phyloP scores from a whole-genome alignment of 306 rosid species.

The Vicia sativa region DNA sequence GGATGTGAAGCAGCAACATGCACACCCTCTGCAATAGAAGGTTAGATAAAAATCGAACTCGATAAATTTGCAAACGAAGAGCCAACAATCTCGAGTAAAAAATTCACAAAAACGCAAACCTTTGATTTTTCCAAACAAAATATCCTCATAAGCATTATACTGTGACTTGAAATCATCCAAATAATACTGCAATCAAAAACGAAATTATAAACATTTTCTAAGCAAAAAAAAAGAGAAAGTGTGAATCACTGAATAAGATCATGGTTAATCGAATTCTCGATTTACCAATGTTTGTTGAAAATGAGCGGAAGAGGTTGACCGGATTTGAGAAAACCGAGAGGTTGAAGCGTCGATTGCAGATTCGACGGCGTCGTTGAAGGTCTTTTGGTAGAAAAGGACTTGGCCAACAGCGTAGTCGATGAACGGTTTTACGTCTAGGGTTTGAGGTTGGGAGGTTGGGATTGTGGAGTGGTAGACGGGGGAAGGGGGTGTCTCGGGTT shows the following conservation, averaged over 20 bases:
- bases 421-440: slow-evolving; percentile 55
- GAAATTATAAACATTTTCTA: background rate
- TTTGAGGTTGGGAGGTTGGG: slow-evolving; percentile 34
- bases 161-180: slow-evolving; percentile 70
- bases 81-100: slow-evolving; percentile 14
- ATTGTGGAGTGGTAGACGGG: slow-evolving; percentile 15
- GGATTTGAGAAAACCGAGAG: slow-evolving; percentile 70
- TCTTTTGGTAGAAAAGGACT: slow-evolving; percentile 62
- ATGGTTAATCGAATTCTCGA: slow-evolving; percentile 22
- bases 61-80: slow-evolving; percentile 8
- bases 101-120: slow-evolving; percentile 52
- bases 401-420: slow-evolving; percentile 68
- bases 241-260: background rate
- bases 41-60: slow-evolving; percentile 23
- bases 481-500: slow-evolving; percentile 34
- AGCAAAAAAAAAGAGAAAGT: background rate
- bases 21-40: slow-evolving; percentile 65
- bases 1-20: slow-evolving; percentile 77
- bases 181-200: slow-evolving; percentile 51
- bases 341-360: slow-evolving; percentile 64
- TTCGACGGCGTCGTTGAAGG: slow-evolving; percentile 53
- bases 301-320: slow-evolving; percentile 74
- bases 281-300: slow-evolving; percentile 62
- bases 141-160: slow-evolving; percentile 59
- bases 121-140: slow-evolving; percentile 69